Percentiles rank a stretch among this genome's conserved stretches.
These are phyloP conservation scores for Cardamine resedifolia DNA, from an alignment of 345 rosid genomes.

Conservation along the genomic window DNA sequence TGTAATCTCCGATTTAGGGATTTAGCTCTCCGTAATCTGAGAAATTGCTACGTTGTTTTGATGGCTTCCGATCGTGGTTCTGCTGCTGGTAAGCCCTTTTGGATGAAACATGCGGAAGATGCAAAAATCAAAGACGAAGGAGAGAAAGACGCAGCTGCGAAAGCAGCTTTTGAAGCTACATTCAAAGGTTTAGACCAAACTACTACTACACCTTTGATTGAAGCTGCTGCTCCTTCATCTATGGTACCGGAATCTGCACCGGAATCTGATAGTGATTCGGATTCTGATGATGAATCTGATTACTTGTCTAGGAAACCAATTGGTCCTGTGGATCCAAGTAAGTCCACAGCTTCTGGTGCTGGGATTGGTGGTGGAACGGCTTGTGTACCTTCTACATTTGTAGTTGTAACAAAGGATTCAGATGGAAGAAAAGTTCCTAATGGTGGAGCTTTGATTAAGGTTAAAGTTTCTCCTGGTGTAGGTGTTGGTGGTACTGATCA, in stretches of 20 bases:
- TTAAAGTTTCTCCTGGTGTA: conserved; percentile 79
- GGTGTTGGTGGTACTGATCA: conserved; percentile 95
- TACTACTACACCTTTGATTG: conserved; percentile 43
- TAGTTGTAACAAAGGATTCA: conserved; percentile 76
- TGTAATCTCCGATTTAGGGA: background rate
- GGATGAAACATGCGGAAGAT: conserved; percentile 98
- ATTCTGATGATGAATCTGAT: conserved; percentile 45
- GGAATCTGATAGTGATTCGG: conserved; percentile 62
- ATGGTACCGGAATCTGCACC: conserved; percentile 47
- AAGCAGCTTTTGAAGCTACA: conserved; percentile 96
- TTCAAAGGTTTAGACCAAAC: conserved; percentile 59
- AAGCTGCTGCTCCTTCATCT: conserved; percentile 43
- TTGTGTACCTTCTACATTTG: conserved; percentile 75
- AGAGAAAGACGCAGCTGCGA: conserved; percentile 89
- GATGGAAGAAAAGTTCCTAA: conserved; percentile 82
- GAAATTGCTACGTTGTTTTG: background rate
- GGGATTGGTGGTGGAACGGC: conserved; percentile 98
- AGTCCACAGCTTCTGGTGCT: conserved; percentile 83
- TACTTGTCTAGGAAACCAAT: conserved; percentile 72
- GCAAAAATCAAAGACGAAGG: conserved; percentile 89
- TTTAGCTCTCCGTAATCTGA: background rate
- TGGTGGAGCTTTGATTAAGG: conserved; percentile 77
- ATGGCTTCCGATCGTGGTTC: conserved; percentile 59
- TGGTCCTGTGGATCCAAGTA: conserved; percentile 85
- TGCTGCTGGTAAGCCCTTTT: conserved; percentile 58